Evolutionary conservation across 495 filamentous ascomycete species (phyloP), one percentile per base, ranked within the genome.

Genomic region (Friedmanniomyces endolithicus): DNA sequence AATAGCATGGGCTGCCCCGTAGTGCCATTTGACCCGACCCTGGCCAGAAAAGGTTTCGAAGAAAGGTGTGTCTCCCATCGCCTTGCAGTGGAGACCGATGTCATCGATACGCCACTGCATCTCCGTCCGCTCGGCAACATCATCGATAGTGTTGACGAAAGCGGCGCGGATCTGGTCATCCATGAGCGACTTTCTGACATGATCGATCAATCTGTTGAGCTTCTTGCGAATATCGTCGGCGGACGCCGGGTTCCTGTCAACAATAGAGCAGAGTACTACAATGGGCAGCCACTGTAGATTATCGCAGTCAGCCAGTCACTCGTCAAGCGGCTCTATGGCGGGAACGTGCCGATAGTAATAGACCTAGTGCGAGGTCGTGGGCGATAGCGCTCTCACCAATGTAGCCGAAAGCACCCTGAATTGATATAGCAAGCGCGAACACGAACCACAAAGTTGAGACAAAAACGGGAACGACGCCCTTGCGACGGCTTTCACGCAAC

Each of bases 161-260:
- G 51, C 45, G 0, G 52, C 49, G 19, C 64, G 33, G 12, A 63
- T 50, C 12, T 52, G 17, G 1, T 56, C 48, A 40, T 71, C 53
- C 23, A 61, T 50, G 1, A 72, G 48, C 12, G 70, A 67, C 8
- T 14, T 27, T 9, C 70, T 61, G 16, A 69, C 62, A 16, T 50
- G 56, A 29, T 70, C 62, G 23, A 75, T 58, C 0, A 71, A 41
- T 14, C 57, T 43, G 44, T 72, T 76, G 8, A 75, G 44, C 37
- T 70, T 69, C n/a, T 29, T 48, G 33, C 69, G 56, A 12, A 66
- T 67, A 31, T 71, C 57, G 17, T 65, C 68, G 0, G 70, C 56
- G 3, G 71, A 70, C 14, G 65, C 63, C 0, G 74, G 73, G 50
- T 78, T 78, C 11, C 75, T 67, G 59, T 78, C 75, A 2, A 75